A percentile compares a stretch with the other conserved stretches of the same genome.
Conservation (phyloP, 768 basidiomycete genomes). For the Lanmaoa pseudosensibilis region DNA sequence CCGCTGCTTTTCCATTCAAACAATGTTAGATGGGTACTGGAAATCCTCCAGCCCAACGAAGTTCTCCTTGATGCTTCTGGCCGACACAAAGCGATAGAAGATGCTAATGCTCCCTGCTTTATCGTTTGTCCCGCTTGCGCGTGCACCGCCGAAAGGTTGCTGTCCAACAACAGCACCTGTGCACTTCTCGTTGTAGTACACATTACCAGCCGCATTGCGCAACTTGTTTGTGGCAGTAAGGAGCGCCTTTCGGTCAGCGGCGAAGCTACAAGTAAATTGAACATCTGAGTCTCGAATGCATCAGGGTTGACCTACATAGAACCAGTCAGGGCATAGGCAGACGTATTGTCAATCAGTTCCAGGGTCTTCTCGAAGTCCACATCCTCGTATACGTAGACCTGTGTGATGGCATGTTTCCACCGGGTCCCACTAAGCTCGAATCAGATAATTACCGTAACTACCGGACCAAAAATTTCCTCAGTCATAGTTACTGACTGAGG, state of each 20-base stretch:
- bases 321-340: constrained; percentile 92
- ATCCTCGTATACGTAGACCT: constrained; percentile 91
- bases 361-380: constrained; percentile 82
- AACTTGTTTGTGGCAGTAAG: constrained; percentile 77
- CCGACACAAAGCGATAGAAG: constrained; percentile 80
- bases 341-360: constrained; percentile 82
- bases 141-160: constrained; percentile 95
- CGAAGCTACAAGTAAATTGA: constrained; percentile 57
- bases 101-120: constrained; percentile 87
- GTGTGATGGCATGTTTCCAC: constrained; percentile 2
- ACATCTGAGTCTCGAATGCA: constrained; percentile 2
- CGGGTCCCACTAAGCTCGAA: not conserved
- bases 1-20: constrained; percentile 35
- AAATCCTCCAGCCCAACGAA: constrained; percentile 83
- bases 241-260: constrained; percentile 77
- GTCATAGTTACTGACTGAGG: constrained; percentile 86
- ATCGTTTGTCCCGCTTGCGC: constrained; percentile 95
- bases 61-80: constrained; percentile 96
- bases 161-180: constrained; percentile 98
- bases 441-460: constrained; percentile 67
- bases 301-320: constrained; percentile 62
- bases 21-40: constrained; percentile 84
- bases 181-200: constrained; percentile 98
- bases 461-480: constrained; percentile 97
- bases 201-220: constrained; percentile 91